Evolutionary conservation across 1,284 basidiomycete genomes (phyloP).

Genomic region (Fomitiporia mediterranea): DNA sequence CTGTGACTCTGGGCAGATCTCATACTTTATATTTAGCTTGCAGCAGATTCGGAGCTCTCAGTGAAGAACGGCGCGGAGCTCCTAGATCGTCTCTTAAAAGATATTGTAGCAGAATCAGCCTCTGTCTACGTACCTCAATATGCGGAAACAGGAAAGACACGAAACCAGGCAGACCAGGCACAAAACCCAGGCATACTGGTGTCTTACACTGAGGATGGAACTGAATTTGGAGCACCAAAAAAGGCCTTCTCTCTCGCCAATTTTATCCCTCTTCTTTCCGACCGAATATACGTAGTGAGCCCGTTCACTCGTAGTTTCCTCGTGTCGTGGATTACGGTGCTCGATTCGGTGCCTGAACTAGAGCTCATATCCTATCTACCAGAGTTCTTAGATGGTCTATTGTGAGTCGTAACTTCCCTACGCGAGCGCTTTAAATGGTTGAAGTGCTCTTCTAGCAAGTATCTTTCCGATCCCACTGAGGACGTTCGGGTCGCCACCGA

Average conservation of each 20-base stretch:
- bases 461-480: constrained; percentile 91
- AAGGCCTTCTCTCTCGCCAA: constrained; percentile 91
- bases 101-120: constrained; percentile 96
- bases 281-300: constrained; percentile 92
- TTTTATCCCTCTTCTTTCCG: constrained; percentile 91
- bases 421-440: constrained; percentile 2
- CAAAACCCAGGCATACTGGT: constrained; percentile 55
- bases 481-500: constrained; percentile 94
- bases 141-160: constrained; percentile 69
- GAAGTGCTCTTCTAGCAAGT: constrained; percentile 58
- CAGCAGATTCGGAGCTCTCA: constrained; percentile 92
- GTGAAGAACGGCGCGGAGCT: constrained; percentile 99
- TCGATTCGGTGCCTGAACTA: constrained; percentile 95
- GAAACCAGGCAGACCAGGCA: constrained; percentile 40
- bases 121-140: constrained; percentile 92
- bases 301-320: constrained; percentile 96
- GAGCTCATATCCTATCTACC: constrained; percentile 94
- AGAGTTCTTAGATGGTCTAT: constrained; percentile 88
- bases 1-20: constrained; percentile 13
- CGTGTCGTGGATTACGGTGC: constrained; percentile 93
- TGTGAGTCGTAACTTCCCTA: constrained; percentile 53
- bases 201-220: constrained; percentile 48
- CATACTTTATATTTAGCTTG: constrained; percentile 55
- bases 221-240: constrained; percentile 44
- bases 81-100: constrained; percentile 95